Percentiles rank a stretch among this genome's conserved stretches.
These are phyloP conservation scores for Clonostachys byssicola DNA, from an alignment of 2,329 filamentous ascomycete genomes.

Conservation along the genomic window DNA sequence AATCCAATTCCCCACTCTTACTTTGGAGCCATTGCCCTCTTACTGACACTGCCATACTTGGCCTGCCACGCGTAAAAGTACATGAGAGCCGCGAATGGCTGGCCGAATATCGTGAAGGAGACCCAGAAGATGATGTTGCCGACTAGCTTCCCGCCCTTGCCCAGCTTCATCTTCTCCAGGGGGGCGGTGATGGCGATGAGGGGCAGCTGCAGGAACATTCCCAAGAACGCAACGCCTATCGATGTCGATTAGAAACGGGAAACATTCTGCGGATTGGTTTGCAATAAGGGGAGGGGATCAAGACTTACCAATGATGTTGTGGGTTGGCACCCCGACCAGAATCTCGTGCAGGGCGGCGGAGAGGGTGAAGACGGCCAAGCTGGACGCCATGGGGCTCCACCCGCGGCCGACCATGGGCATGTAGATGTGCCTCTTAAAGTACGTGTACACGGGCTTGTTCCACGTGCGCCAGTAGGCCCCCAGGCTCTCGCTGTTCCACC, in stretches of 20 bases:
- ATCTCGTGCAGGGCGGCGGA: constrained; percentile 90
- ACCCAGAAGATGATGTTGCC: constrained; percentile 97
- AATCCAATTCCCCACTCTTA: neutral
- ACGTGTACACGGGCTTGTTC: constrained; percentile 97
- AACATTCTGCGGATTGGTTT: neutral
- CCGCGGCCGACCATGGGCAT: constrained; percentile 82
- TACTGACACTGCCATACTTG: constrained; percentile 84
- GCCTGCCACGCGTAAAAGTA: constrained; percentile 99
- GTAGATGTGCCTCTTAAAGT: constrained; percentile 94
- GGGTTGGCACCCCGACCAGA: constrained; percentile 88
- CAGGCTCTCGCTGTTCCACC: constrained; percentile 92
- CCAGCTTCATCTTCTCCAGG: constrained; percentile 73
- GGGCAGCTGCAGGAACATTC: constrained; percentile 91
- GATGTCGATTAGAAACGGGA: constrained; percentile 3
- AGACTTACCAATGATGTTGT: constrained; percentile 77
- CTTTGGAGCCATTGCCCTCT: constrained; percentile 6
- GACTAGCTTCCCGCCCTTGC: constrained; percentile 66
- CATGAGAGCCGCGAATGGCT: constrained; percentile 84
- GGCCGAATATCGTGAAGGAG: constrained; percentile 90
- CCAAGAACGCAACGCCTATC: constrained; percentile 80
- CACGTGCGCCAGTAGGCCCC: constrained; percentile 91
- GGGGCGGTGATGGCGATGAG: constrained; percentile 78
- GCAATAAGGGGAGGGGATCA: neutral
- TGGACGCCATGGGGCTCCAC: constrained; percentile 67
- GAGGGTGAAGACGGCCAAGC: constrained; percentile 79